Percentiles rank a stretch among this genome's conserved stretches.
phyloP scores from a whole-genome alignment of 805 yeast genomes.

The Maudiozyma pseudohumilis region DNA sequence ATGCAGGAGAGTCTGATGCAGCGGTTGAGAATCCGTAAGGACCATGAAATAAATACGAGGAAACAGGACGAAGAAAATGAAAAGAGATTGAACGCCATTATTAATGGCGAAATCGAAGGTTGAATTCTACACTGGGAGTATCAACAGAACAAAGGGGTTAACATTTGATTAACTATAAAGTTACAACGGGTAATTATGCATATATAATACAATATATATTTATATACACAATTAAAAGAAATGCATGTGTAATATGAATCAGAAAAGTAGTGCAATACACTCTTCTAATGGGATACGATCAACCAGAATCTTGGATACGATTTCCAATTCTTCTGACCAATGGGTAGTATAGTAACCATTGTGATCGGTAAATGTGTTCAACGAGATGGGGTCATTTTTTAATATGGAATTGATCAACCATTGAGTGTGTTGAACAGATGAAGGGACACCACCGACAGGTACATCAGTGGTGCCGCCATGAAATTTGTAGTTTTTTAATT shows the following conservation, averaged over 20 bases:
- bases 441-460: slow-evolving; percentile 3
- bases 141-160: too few species aligned
- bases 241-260: neutral
- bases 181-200: too few species aligned
- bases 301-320: slow-evolving; percentile 7
- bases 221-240: neutral
- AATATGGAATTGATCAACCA: slow-evolving; percentile 15
- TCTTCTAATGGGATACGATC: slow-evolving; percentile 6
- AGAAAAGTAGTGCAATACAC: slow-evolving; percentile 1
- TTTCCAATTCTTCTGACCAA: slow-evolving; percentile 9
- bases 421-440: slow-evolving; percentile 14
- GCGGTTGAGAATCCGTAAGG: slow-evolving; percentile 20
- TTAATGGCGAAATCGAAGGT: slow-evolving; percentile 22
- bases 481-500: slow-evolving; percentile 6
- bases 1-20: slow-evolving; percentile 33
- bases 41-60: slow-evolving; percentile 28
- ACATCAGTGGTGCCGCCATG: neutral
- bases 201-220: slow-evolving; percentile 1
- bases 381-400: slow-evolving; percentile 13
- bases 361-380: slow-evolving; percentile 8
- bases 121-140: too few species aligned
- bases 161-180: too few species aligned
- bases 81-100: slow-evolving; percentile 28
- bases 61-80: slow-evolving; percentile 29
- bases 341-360: neutral